Conservation (phyloP, 2,329 filamentous ascomycete genomes). For the Paecilomyces dactylethromorphus region DNA sequence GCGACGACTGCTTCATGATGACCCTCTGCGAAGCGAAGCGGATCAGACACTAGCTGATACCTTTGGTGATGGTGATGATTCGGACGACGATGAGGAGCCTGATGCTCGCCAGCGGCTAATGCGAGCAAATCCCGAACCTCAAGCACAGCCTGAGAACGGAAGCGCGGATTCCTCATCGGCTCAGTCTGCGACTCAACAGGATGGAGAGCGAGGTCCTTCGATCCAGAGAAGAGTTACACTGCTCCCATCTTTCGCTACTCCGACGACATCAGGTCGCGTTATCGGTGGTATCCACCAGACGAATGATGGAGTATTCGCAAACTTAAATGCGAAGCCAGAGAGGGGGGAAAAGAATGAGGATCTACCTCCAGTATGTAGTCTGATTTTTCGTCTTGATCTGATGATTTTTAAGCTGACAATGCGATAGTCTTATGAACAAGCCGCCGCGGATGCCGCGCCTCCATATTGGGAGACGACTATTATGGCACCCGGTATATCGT, state of each 20-base stretch:
- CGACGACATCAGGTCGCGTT: conserved; percentile 43
- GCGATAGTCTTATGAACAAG: conserved; percentile 88
- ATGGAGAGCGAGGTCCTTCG: conserved; percentile 11
- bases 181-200: conserved; percentile 12
- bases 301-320: conserved; percentile 94
- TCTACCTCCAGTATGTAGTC: conserved; percentile 72
- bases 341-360: conserved; percentile 78
- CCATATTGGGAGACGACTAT: conserved; percentile 99
- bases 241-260: conserved; percentile 44
- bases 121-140: conserved; percentile 50
- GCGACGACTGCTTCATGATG: conserved; percentile 47
- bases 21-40: conserved; percentile 50
- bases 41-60: conserved; percentile 85
- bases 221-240: conserved; percentile 47
- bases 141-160: conserved; percentile 9
- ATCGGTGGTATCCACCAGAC: conserved; percentile 53
- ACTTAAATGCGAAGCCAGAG: conserved; percentile 85
- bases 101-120: conserved; percentile 85
- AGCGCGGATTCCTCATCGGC: conserved; percentile 19
- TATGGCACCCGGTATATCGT: conserved; percentile 81
- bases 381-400: background rate
- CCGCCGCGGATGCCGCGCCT: conserved; percentile 88
- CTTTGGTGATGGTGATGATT: conserved; percentile 75
- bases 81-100: conserved; percentile 60
- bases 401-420: conserved; percentile 26